These are phyloP conservation scores for Clonostachys rosea DNA, from an alignment of 2,329 filamentous ascomycete genomes.

Conservation along the genomic window DNA sequence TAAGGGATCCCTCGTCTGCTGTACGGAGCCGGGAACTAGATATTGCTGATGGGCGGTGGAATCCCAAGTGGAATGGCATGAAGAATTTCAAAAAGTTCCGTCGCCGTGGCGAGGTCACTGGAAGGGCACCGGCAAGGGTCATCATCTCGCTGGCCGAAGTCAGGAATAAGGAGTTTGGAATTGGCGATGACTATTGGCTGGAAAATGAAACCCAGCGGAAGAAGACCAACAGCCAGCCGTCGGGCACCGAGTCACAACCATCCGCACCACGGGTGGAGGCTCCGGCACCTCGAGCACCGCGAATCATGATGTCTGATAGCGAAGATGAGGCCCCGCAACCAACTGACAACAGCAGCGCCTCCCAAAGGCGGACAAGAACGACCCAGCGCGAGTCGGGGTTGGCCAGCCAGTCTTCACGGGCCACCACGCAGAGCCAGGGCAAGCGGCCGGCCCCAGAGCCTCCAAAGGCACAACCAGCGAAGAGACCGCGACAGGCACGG, in stretches of 20 bases:
- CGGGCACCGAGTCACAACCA: constrained; percentile 9
- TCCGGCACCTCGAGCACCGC: constrained; percentile 6
- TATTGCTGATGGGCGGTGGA: constrained; percentile 61
- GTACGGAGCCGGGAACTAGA: constrained; percentile 38
- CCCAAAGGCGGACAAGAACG: neutral
- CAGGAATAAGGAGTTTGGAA: constrained; percentile 65
- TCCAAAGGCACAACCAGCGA: constrained; percentile 20
- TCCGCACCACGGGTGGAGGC: constrained; percentile 7
- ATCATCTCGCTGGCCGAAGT: constrained; percentile 72
- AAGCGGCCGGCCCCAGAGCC: constrained; percentile 26
- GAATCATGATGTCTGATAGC: constrained; percentile 26
- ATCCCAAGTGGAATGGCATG: constrained; percentile 86
- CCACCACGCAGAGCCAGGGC: constrained; percentile 13
- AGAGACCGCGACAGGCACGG: constrained; percentile 13
- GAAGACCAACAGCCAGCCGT: constrained; percentile 17
- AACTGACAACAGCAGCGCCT: constrained; percentile 1
- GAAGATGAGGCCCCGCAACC: constrained; percentile 9
- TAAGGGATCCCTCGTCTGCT: constrained; percentile 24
- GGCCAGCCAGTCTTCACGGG: constrained; percentile 16
- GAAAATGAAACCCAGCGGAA: constrained; percentile 34
- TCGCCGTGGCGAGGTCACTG: constrained; percentile 43
- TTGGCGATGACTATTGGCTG: constrained; percentile 75
- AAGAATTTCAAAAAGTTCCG: constrained; percentile 95
- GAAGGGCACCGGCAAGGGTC: constrained; percentile 39
- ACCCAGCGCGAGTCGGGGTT: neutral